Evolutionary conservation across 1,139 yeast species (phyloP).

Genomic region (Geotrichum klebahnii): DNA sequence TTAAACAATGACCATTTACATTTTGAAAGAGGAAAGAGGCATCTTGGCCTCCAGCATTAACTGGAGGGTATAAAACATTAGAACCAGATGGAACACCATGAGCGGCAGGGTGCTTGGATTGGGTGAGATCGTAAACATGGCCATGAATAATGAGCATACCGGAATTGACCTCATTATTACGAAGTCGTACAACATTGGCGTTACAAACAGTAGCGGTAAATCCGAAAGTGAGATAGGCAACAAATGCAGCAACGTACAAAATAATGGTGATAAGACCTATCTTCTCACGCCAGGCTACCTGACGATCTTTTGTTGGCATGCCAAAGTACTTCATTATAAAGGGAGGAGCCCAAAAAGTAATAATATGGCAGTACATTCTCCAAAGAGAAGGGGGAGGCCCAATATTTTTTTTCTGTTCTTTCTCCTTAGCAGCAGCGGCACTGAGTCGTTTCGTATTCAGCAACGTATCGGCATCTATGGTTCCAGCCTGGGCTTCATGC

Average conservation of each 20-base stretch:
- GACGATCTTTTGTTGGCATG: constrained; percentile 71
- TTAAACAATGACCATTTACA: constrained; percentile 89
- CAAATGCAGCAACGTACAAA: constrained; percentile 65
- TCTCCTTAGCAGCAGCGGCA: constrained; percentile 24
- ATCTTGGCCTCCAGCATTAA: constrained; percentile 85
- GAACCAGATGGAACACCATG: constrained; percentile 67
- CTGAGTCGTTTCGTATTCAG: constrained; percentile 21
- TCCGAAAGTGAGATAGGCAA: constrained; percentile 87
- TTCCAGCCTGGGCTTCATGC: constrained; percentile 4
- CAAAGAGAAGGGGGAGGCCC: constrained; percentile 53
- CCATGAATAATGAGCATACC: constrained; percentile 80
- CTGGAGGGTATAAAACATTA: constrained; percentile 75
- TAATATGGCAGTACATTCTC: constrained; percentile 71
- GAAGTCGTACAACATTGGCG: constrained; percentile 48
- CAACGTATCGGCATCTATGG: constrained; percentile 19
- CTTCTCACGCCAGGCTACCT: constrained; percentile 96
- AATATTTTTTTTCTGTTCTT: constrained; percentile 3
- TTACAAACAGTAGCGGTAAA: constrained; percentile 82
- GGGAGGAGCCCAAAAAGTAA: constrained; percentile 92
- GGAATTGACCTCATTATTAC: constrained; percentile 53
- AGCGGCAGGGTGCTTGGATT: constrained; percentile 73
- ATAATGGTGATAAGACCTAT: constrained; percentile 78
- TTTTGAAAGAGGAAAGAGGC: constrained; percentile 88
- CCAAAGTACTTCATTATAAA: constrained; percentile 71
- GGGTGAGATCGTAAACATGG: constrained; percentile 65